Evolutionary conservation across 163 green algal genomes (phyloP).

Genomic region (Volvox carteri): DNA sequence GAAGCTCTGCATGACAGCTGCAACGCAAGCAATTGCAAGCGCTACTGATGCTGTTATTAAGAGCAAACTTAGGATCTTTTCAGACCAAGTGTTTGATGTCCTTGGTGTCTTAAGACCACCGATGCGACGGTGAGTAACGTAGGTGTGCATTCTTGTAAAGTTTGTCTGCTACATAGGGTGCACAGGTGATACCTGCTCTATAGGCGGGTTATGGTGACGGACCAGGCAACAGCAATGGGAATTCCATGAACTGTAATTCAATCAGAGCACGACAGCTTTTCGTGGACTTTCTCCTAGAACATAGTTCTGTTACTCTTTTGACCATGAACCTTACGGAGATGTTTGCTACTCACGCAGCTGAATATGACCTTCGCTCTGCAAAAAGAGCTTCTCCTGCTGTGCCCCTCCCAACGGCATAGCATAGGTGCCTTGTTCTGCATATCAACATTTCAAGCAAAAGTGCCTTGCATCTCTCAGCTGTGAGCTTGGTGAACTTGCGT

Average conservation of each 20-base stretch:
- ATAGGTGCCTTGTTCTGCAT: neutral
- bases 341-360: neutral
- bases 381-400: neutral
- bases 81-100: neutral
- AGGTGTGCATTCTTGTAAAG: slow-evolving; percentile 8
- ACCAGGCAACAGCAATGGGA: too few relatives aligned
- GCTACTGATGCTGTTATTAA: slow-evolving; percentile 15
- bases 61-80: slow-evolving; percentile 14
- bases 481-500: neutral
- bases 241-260: neutral
- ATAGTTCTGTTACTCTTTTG: neutral
- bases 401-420: neutral
- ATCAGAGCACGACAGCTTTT: neutral
- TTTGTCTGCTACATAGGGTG: neutral
- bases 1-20: neutral
- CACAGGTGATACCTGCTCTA: neutral
- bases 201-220: too few relatives aligned
- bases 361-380: neutral
- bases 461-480: neutral
- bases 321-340: neutral
- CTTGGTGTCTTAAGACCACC: neutral
- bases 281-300: neutral
- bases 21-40: neutral
- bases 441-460: neutral
- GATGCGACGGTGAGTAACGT: neutral